Percentiles rank a stretch among this genome's conserved stretches.
Conservation (phyloP, 2,329 filamentous ascomycete species). For the Penicillium digitatum region DNA sequence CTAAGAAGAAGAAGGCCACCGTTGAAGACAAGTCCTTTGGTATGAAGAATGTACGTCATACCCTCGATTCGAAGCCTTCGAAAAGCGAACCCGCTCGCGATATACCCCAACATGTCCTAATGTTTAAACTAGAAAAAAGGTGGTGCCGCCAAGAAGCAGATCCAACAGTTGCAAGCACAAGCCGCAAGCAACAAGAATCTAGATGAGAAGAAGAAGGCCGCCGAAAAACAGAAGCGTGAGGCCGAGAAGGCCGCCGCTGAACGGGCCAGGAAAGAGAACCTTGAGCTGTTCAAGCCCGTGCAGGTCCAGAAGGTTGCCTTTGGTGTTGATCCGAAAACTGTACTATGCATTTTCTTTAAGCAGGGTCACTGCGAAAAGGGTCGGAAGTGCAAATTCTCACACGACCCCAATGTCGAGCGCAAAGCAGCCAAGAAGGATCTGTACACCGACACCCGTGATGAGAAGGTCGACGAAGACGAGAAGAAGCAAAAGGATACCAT, state of each 20-base stretch:
- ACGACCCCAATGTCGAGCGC: conserved; percentile 82
- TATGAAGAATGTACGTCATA: conserved; percentile 77
- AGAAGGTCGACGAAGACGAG: conserved; percentile 62
- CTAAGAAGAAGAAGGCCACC: conserved; percentile 48
- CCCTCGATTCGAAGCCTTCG: not conserved
- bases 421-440: conserved; percentile 90
- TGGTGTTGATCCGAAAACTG: conserved; percentile 95
- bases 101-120: conserved; percentile 17
- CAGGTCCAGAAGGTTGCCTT: conserved; percentile 98
- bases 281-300: conserved; percentile 81
- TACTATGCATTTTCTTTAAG: conserved; percentile 94
- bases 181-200: conserved; percentile 70
- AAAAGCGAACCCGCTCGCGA: not conserved
- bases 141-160: conserved; percentile 80
- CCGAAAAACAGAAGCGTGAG: conserved; percentile 63
- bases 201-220: conserved; percentile 78
- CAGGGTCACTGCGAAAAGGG: conserved; percentile 97
- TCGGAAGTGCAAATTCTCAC: conserved; percentile 95
- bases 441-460: conserved; percentile 76
- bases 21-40: conserved; percentile 97
- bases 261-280: conserved; percentile 72
- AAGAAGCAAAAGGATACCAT: conserved; percentile 86
- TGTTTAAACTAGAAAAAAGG: conserved; percentile 70
- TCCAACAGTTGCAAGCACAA: conserved; percentile 75
- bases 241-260: conserved; percentile 91